These are phyloP conservation scores for Gracilaria caudata DNA, from an alignment of 23 red algal genomes.

Conservation along the genomic window DNA sequence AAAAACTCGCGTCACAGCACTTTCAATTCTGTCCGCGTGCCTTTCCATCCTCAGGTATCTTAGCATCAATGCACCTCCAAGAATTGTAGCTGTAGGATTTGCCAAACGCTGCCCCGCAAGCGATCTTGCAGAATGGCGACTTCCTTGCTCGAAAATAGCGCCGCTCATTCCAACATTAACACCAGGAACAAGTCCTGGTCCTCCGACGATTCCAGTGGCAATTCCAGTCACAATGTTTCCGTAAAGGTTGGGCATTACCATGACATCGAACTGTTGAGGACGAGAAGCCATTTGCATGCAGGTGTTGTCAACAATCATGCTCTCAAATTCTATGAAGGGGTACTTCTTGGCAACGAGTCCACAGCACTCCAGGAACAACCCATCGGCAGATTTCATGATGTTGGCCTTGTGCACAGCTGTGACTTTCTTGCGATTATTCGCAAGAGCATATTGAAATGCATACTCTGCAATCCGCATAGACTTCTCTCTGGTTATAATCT, in stretches of 20 bases:
- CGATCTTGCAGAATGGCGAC: constrained; percentile 74
- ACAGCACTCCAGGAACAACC: constrained; percentile 93
- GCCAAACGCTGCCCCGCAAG: constrained; percentile 88
- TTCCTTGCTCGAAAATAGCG: constrained; percentile 95
- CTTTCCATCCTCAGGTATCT: constrained; percentile 82
- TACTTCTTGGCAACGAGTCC: constrained; percentile 78
- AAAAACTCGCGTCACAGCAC: constrained; percentile 71
- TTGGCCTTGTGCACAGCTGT: constrained; percentile 97
- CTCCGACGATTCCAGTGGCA: constrained; percentile 86
- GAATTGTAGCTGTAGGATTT: constrained; percentile 92
- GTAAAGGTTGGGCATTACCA: constrained; percentile 96
- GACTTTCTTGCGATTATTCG: constrained; percentile 90
- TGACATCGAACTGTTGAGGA: constrained; percentile 96
- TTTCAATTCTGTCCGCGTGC: constrained; percentile 85
- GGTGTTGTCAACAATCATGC: constrained; percentile 93
- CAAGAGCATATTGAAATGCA: constrained; percentile 90
- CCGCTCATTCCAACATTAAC: constrained; percentile 82
- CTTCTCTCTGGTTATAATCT: constrained; percentile 84
- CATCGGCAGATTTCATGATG: constrained; percentile 94
- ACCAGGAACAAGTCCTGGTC: constrained; percentile 92
- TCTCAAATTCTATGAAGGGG: constrained; percentile 94
- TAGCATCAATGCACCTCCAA: constrained; percentile 89
- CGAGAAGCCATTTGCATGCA: constrained; percentile 92
- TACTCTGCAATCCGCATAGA: constrained; percentile 85
- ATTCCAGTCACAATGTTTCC: constrained; percentile 97